Evolutionary conservation across 2,329 filamentous ascomycete genomes (phyloP).

Genomic region (Penicillium aurantiogriseum): DNA sequence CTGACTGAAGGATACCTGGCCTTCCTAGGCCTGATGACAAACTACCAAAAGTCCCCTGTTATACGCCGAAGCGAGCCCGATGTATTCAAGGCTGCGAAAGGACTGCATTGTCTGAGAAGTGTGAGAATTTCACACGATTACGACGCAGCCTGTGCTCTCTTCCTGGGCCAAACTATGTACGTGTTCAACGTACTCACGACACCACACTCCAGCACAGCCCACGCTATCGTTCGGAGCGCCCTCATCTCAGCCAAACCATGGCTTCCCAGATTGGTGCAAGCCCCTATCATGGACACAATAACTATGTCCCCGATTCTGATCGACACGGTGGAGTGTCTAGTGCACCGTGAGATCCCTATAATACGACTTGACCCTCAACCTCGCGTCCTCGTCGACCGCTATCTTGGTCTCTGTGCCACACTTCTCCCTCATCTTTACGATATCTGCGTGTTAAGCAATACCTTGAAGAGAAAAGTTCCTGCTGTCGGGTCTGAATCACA

Average conservation of each 20-base stretch:
- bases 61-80: slow-evolving; percentile 21
- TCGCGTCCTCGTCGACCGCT: slow-evolving; percentile 29
- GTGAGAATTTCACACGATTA: slow-evolving; percentile 21
- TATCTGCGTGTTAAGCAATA: slow-evolving; percentile 28
- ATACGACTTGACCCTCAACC: slow-evolving; percentile 23
- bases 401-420: slow-evolving; percentile 29
- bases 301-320: slow-evolving; percentile 31
- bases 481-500: slow-evolving; percentile 6
- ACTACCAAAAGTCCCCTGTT: slow-evolving; percentile 23
- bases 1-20: slow-evolving; percentile 25
- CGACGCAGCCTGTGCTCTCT: slow-evolving; percentile 26
- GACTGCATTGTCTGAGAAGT: slow-evolving; percentile 20
- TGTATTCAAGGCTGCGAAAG: slow-evolving; percentile 21
- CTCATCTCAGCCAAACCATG: slow-evolving; percentile 30
- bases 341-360: slow-evolving; percentile 33
- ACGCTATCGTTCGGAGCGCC: slow-evolving; percentile 29
- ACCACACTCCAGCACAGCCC: slow-evolving; percentile 21
- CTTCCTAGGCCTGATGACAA: slow-evolving; percentile 24
- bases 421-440: slow-evolving; percentile 35
- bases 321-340: slow-evolving; percentile 33
- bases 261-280: slow-evolving; percentile 24
- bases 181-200: slow-evolving; percentile 32
- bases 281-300: slow-evolving; percentile 30
- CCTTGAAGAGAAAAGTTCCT: slow-evolving; percentile 11
- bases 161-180: slow-evolving; percentile 30